Evolutionary conservation across 169 alveolate species (phyloP), one percentile per base, ranked within the genome.

Genomic region (Eimeria praecox): DNA sequence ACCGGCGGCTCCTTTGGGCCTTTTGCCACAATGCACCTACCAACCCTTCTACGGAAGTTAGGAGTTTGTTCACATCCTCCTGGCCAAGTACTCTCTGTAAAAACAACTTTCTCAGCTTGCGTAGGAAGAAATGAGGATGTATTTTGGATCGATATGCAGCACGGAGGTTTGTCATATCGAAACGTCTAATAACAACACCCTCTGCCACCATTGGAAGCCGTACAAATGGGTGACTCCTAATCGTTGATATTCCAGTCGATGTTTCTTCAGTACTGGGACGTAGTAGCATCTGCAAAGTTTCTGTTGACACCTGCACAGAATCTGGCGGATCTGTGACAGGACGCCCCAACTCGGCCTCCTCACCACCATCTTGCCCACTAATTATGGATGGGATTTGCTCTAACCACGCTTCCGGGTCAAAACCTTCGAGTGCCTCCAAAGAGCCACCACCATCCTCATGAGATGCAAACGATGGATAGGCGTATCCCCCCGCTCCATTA

Each of bases 131-230:
- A n/a, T 27, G 9, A 9, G 88, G 40, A 6, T 12, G 64, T 5
- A 30, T 9, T 44, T 14, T 44, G 24, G 30, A 30, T 3, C 42
- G 64, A 3, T 22, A 27, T 0, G 64, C 3, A 9, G 20, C 2
- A 44, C 27, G 46, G 27, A 78, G 42, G 16, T 0, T 4, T n/a
- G 1, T 3, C 42, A 30, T 30, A 12, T 44, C n/a, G 42, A 78
- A 5, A 3, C n/a, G 4, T 22, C 66, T 27, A n/a, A 30, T 9
- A n/a, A 27, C 24, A 6, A 78, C 88, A n/a, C 27, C 88, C 1
- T 42, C 38, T 44, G 18, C 88, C 88, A 78, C 69, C 40, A 27
- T 14, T 78, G 88, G 88, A 27, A 78, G 44, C n/a, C 88, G 66
- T 66, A 44, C 88, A 78, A 3, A 46, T 24, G 88, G 88, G 88